phyloP scores from a whole-genome alignment of 345 rosid genomes.

The Fremontodendron californicum region DNA sequence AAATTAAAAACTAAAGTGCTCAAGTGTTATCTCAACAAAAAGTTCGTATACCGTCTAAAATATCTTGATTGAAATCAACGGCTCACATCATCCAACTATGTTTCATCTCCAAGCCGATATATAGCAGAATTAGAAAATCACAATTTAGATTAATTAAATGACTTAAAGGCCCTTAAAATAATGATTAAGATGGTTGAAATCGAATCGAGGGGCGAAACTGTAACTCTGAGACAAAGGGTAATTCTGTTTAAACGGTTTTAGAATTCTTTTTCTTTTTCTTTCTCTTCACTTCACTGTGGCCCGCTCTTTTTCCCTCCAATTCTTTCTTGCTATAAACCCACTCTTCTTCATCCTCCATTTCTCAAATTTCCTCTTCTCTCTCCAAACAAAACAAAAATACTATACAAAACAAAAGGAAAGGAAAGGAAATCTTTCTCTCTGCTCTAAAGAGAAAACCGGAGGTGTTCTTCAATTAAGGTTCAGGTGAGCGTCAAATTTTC shows the following conservation, averaged over 20 bases:
- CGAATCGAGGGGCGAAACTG: neutral
- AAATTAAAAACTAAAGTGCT: too few species aligned
- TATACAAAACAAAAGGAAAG: too few species aligned
- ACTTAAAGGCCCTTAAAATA: neutral
- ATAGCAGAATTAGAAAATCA: neutral
- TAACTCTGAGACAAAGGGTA: neutral
- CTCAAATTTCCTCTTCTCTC: neutral
- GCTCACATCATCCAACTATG: neutral
- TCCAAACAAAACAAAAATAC: neutral
- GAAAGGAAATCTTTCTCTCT: neutral
- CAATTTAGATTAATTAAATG: neutral
- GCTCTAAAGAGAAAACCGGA: neutral
- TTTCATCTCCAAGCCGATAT: neutral
- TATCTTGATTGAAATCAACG: neutral
- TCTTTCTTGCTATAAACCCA: neutral
- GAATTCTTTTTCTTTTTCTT: neutral
- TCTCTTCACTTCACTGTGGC: neutral
- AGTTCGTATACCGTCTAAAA: neutral
- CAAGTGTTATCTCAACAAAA: too few species aligned
- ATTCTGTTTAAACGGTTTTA: constrained; percentile 5
- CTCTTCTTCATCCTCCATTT: neutral
- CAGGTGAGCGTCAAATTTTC: constrained; percentile 2
- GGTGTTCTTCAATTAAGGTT: neutral
- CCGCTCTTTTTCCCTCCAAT: neutral
- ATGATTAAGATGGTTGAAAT: neutral